Evolutionary conservation across 257 asterid genomes (phyloP).

Genomic region (Scutellaria galericulata): DNA sequence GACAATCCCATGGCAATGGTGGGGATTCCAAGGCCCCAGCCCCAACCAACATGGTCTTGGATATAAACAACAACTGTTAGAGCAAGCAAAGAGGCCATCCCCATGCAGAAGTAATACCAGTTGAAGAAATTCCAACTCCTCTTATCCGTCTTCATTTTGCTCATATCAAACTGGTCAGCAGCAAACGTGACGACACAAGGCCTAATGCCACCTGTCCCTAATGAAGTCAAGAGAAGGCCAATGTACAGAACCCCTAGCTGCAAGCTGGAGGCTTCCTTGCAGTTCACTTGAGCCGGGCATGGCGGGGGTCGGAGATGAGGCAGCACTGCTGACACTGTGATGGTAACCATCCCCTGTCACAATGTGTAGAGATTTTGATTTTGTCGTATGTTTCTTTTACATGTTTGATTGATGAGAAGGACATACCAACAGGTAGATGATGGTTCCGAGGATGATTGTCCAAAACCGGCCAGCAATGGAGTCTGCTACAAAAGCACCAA

Average conservation of each 20-base stretch:
- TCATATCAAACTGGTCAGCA: constrained; percentile 84
- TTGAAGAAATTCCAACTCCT: constrained; percentile 77
- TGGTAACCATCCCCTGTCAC: constrained; percentile 69
- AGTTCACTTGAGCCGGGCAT: constrained; percentile 69
- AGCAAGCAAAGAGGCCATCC: constrained; percentile 69
- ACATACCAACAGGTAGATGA: constrained; percentile 63
- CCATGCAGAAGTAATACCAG: constrained; percentile 80
- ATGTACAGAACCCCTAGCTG: constrained; percentile 70
- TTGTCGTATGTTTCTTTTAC: neutral
- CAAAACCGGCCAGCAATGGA: constrained; percentile 81
- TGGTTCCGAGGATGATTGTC: constrained; percentile 73
- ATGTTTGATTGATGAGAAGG: neutral
- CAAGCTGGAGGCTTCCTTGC: constrained; percentile 66
- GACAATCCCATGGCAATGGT: constrained; percentile 73
- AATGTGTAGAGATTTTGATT: neutral
- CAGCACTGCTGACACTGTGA: constrained; percentile 63
- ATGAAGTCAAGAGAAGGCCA: constrained; percentile 62
- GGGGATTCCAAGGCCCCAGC: constrained; percentile 85
- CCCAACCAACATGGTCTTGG: constrained; percentile 85
- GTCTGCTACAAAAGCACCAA: constrained; percentile 85
- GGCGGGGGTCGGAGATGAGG: constrained; percentile 78
- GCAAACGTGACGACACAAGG: constrained; percentile 88
- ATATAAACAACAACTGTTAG: constrained; percentile 74
- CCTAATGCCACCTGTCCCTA: constrained; percentile 79
- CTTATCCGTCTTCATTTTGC: constrained; percentile 48